Evolutionary conservation across 129 eudicot species (phyloP).

Genomic region (Flaveria trinervia): DNA sequence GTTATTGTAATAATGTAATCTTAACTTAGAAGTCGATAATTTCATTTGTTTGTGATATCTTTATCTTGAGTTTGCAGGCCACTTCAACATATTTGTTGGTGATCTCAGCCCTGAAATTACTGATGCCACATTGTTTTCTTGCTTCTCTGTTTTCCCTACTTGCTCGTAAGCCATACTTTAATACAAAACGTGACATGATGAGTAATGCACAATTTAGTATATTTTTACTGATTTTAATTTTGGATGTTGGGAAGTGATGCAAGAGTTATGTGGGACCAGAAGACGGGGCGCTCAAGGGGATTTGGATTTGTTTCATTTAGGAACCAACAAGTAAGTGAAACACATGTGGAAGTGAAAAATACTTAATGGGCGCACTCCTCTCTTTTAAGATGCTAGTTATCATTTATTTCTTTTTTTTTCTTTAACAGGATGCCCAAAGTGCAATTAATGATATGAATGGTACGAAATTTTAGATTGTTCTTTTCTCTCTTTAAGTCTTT

Average conservation of each 20-base stretch:
- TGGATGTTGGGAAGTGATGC: constrained; percentile 65
- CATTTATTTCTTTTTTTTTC: background rate
- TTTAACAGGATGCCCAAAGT: constrained; percentile 42
- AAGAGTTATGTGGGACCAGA: constrained; percentile 99
- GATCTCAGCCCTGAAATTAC: constrained; percentile 98
- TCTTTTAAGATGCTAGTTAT: constrained; percentile 7
- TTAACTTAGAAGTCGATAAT: background rate
- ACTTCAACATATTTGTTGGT: constrained; percentile 94
- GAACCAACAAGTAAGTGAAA: constrained; percentile 75
- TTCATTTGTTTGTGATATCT: constrained; percentile 1
- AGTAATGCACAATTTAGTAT: background rate
- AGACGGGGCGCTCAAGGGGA: constrained; percentile 97
- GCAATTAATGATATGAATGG: constrained; percentile 44
- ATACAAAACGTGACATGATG: background rate
- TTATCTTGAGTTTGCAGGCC: constrained; percentile 48
- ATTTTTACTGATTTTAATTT: constrained; percentile 13
- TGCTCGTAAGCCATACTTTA: constrained; percentile 79
- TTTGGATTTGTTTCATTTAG: constrained; percentile 98
- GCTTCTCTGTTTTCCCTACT: constrained; percentile 78
- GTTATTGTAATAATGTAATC: background rate
- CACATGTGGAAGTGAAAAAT: constrained; percentile 1
- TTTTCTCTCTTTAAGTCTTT: background rate
- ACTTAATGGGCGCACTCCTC: background rate
- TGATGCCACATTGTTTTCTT: constrained; percentile 86
- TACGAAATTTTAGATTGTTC: constrained; percentile 7